Evolutionary conservation across 2,329 filamentous ascomycete species (phyloP).

Genomic region (Aspergillus sojae): DNA sequence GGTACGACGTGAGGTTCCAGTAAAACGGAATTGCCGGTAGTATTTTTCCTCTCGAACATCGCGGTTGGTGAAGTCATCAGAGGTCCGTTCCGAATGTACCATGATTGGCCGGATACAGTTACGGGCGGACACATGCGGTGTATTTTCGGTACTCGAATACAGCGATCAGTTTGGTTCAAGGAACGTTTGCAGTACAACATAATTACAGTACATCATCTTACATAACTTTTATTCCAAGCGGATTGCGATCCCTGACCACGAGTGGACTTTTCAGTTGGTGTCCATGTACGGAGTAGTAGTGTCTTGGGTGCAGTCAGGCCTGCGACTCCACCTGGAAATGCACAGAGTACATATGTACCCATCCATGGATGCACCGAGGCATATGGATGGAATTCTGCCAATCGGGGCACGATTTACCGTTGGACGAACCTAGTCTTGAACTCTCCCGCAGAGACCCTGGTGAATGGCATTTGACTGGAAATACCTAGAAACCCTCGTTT

Average conservation of each 20-base stretch:
- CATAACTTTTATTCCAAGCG: neutral
- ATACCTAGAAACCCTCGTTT: neutral
- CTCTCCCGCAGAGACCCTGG: neutral
- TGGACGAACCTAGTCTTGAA: neutral
- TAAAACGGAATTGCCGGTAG: neutral
- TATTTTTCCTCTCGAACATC: conserved; percentile 13
- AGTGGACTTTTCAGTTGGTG: neutral
- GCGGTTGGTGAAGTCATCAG: conserved; percentile 25
- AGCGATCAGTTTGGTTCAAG: neutral
- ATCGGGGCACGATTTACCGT: neutral
- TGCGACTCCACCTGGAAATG: neutral
- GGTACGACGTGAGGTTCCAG: neutral
- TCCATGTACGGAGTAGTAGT: no score
- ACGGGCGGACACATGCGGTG: neutral
- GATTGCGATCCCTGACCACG: neutral
- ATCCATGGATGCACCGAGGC: neutral
- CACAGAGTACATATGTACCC: neutral
- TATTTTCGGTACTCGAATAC: neutral
- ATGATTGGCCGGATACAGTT: conserved; percentile 16
- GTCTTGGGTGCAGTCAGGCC: neutral
- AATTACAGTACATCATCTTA: neutral
- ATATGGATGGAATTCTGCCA: neutral
- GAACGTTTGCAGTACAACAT: neutral
- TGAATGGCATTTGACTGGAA: neutral
- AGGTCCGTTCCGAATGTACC: conserved; percentile 3